Evolutionary conservation across 1,284 basidiomycete species (phyloP).

Genomic region (Tilletia indica): DNA sequence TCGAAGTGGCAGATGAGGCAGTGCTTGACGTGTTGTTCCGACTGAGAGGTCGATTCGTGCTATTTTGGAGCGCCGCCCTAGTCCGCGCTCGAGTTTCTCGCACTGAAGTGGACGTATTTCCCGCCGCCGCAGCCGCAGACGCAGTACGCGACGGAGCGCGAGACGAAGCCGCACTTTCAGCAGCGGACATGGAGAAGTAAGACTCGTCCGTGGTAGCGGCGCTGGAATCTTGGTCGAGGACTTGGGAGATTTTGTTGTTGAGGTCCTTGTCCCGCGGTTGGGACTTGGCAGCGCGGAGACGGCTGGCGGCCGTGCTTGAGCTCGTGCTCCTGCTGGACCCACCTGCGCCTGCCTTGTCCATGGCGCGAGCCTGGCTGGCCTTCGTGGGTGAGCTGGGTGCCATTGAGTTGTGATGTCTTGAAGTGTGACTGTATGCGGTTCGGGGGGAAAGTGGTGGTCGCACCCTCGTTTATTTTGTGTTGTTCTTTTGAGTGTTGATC

Average conservation of each 20-base stretch:
- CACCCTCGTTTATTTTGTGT: background rate
- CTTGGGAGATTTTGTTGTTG: background rate
- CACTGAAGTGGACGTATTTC: constrained; percentile 10
- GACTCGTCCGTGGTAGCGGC: constrained; percentile 9
- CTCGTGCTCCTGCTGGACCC: background rate
- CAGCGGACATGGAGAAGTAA: constrained; percentile 2
- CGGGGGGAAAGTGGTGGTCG: too few relatives aligned
- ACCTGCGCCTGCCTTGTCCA: background rate
- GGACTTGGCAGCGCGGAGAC: background rate
- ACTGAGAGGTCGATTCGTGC: background rate
- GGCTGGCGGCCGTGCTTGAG: background rate
- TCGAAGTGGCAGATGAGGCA: background rate
- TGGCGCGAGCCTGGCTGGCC: background rate
- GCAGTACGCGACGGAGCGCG: constrained; percentile 35
- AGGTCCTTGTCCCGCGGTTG: constrained; percentile 1
- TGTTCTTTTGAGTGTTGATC: background rate
- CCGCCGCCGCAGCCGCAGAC: background rate
- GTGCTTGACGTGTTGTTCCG: background rate
- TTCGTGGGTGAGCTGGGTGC: constrained; percentile 13
- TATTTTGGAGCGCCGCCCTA: background rate
- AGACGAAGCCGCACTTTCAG: constrained; percentile 36
- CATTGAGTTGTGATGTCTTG: background rate
- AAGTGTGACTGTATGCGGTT: background rate
- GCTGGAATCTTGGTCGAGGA: background rate
- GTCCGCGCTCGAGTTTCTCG: background rate